phyloP scores from a whole-genome alignment of 352 stramenopile species.

The Phytophthora boehmeriae region DNA sequence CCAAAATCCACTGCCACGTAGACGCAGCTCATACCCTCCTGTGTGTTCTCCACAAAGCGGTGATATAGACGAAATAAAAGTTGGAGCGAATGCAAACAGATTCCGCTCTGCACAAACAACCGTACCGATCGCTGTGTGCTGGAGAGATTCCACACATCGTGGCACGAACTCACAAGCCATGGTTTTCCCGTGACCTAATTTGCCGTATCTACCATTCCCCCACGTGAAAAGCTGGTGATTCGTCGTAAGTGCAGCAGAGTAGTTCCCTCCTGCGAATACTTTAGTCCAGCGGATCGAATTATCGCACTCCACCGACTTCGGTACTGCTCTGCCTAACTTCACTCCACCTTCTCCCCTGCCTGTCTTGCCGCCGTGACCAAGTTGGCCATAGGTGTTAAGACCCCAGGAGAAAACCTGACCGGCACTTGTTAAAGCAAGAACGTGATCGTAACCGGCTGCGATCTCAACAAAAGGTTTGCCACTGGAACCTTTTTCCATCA shows the following conservation, averaged over 20 bases:
- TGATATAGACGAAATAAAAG: constrained; percentile 43
- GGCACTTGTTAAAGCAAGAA: constrained; percentile 58
- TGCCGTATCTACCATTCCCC: constrained; percentile 56
- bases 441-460: constrained; percentile 68
- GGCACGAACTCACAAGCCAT: constrained; percentile 38
- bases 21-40: constrained; percentile 62
- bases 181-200: constrained; percentile 46
- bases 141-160: constrained; percentile 43
- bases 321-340: constrained; percentile 32
- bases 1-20: constrained; percentile 82
- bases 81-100: constrained; percentile 73
- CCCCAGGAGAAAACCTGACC: constrained; percentile 79
- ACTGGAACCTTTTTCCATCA: constrained; percentile 36
- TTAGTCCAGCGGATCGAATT: constrained; percentile 41
- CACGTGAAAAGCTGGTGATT: constrained; percentile 58
- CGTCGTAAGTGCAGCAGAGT: constrained; percentile 55
- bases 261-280: constrained; percentile 64
- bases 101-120: constrained; percentile 59
- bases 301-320: constrained; percentile 14
- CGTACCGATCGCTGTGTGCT: constrained; percentile 34
- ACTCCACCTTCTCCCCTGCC: constrained; percentile 22
- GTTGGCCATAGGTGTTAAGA: constrained; percentile 80
- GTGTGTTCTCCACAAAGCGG: constrained; percentile 57
- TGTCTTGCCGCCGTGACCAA: constrained; percentile 53
- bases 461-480: constrained; percentile 58